Evolutionary conservation across 1,284 basidiomycete species (phyloP), one percentile per base, ranked within the genome.

Genomic region (Athelia psychrophila): DNA sequence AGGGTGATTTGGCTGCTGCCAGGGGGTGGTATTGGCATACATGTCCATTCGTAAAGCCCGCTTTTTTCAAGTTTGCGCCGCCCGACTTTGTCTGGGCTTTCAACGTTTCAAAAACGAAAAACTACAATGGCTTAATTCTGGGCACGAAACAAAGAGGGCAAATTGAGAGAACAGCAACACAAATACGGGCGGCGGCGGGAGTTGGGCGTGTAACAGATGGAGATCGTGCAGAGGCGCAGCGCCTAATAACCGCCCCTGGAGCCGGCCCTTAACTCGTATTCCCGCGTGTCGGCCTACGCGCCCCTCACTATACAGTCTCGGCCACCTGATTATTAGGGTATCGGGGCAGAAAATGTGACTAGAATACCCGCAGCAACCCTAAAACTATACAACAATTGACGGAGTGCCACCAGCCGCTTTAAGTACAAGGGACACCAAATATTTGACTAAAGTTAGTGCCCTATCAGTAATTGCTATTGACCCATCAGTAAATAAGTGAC

Each of bases 81-180:
- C 73, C 73, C 73, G n/a, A 42, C 38, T 42, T 42, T 42, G 16
- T 42, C n/a, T 42, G 38, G 38, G 38, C 68, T 72, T 69, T 65
- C 64, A 75, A 30, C 27, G 27, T 30, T 30, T 30, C n/a, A 30
- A 30, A 30, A 30, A 5, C 27, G 27, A 30, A 30, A 75, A 75
- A 75, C 70, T 73, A 76, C 72, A 69, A 69, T 65, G 70, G 78
- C 76, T 80, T 78, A 78, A 77, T 76, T 73, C 68, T 73, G 66
- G 64, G 68, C 66, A 30, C 27, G 6, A 30, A 30, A 30, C 13
- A 70, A 67, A 62, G 62, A 61, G 64, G 62, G 38, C 38, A 42
- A 42, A 42, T 30, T 6, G 27, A 13, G 27, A 30, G 27, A 30
- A 30, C 13, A 30, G n/a, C n/a, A 42, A 42, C 6, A n/a, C 38